These are phyloP conservation scores for Pterocarpus macrocarpus DNA, from an alignment of 306 rosid genomes.

Conservation along the genomic window DNA sequence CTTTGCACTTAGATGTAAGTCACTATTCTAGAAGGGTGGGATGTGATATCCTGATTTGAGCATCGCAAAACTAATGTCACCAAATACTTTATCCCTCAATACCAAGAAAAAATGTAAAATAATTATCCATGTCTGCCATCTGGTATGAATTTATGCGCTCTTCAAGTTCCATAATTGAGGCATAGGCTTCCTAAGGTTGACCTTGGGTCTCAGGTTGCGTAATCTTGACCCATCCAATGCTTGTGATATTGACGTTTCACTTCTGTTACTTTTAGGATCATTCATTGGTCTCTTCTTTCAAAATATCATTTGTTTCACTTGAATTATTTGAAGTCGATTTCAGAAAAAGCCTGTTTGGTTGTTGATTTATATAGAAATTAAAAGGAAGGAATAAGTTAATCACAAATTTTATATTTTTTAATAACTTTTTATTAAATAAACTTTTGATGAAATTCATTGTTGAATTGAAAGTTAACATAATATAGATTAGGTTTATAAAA, in stretches of 20 bases:
- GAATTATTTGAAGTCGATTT: background rate
- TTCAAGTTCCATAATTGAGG: background rate
- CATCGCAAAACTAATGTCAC: background rate
- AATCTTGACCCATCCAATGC: conserved; percentile 21
- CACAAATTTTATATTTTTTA: too few relatives aligned
- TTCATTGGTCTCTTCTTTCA: background rate
- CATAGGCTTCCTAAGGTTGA: conserved; percentile 18
- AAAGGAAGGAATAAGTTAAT: too few relatives aligned
- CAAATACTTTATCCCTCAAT: background rate
- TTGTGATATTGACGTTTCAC: conserved; percentile 21
- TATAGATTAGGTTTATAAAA: too few relatives aligned
- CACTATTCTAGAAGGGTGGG: background rate
- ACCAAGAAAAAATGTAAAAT: too few relatives aligned
- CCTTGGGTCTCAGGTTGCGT: conserved; percentile 17
- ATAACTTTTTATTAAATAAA: too few relatives aligned
- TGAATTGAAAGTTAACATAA: too few relatives aligned
- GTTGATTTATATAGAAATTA: background rate
- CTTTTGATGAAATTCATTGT: too few relatives aligned
- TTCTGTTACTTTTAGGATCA: conserved; percentile 10
- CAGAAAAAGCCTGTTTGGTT: background rate
- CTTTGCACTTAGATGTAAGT: background rate
- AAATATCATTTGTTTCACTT: conserved; percentile 9
- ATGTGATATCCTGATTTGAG: conserved; percentile 1
- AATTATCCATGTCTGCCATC: background rate
- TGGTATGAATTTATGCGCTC: background rate